Base-by-base conservation (phyloP, 371 early-diverging fungal genomes). In the Conidiobolus incongruus region DNA sequence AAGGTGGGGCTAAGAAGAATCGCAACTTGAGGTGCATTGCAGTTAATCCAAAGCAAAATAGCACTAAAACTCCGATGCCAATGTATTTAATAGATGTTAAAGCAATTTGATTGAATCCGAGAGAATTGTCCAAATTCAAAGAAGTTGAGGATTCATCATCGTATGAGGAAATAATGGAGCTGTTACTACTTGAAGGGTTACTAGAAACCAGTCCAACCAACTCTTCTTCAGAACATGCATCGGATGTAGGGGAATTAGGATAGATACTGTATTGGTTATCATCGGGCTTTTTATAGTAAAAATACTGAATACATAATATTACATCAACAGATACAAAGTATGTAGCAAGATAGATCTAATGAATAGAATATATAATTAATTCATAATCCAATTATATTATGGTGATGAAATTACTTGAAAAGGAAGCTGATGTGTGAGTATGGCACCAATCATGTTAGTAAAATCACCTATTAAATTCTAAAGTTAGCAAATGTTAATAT, bases 361-460 rank as follows among this genome's bases (percentile, higher is more conserved):
- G 23, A 30, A 17, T 21, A 13, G 8, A 24, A 11, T 15, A 16
- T 21, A 21, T 20, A 23, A 38, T n/a, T n/a, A n/a, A n/a, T n/a
- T n/a, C n/a, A n/a, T n/a, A n/a, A n/a, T n/a, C n/a, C n/a, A n/a
- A n/a, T n/a, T n/a, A n/a, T n/a, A 36, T 6, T 11, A 36, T 28
- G 36, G 15, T n/a, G 8, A 10, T 20, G 41, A 38, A 38, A 28
- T 22, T 38, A 69, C 60, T 57, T 81, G 82, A 45, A 80, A 80
- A 15, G 72, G 68, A 26, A 72, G 62, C 48, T 80, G 80, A 2
- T 63, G 49, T 8, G 79, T 76, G 38, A 75, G 53, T 11, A 72
- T 48, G 33, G 77, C 72, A 16, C 80, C 82, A 38, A 72, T 55
- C 6, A 80, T 59, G 44, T 78, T 80, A 37, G 69, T 61, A 41